Conservation (phyloP, 495 filamentous ascomycete genomes). For the Viridothelium virens region DNA sequence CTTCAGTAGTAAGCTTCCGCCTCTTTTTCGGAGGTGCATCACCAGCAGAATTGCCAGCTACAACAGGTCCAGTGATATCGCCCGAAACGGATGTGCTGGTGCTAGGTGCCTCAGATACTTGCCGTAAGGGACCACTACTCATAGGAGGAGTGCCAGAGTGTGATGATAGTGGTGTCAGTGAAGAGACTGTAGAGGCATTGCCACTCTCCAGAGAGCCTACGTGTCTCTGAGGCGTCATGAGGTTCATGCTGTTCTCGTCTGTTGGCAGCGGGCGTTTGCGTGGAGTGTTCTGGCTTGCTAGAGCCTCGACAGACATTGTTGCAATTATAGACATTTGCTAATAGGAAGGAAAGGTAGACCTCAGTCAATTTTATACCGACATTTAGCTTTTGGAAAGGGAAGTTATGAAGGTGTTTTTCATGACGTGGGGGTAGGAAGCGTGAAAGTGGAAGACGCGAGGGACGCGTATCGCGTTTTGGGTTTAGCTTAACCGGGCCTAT, state of each 20-base stretch:
- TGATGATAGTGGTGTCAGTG: neutral
- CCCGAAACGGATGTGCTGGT: slow-evolving; percentile 1
- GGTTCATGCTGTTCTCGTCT: neutral
- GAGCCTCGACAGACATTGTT: slow-evolving; percentile 6
- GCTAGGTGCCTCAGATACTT: neutral
- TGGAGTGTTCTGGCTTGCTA: neutral
- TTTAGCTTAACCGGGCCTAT: neutral
- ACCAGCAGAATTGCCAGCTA: neutral
- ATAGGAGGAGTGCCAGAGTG: neutral
- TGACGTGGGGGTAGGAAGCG: neutral
- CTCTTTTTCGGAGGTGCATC: slow-evolving; percentile 29
- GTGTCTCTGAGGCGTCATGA: slow-evolving; percentile 1
- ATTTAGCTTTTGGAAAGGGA: neutral
- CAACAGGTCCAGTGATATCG: neutral
- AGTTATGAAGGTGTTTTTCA: neutral
- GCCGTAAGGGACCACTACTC: neutral
- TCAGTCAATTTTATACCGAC: neutral
- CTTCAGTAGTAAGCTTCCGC: slow-evolving; percentile 37
- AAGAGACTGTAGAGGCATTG: neutral
- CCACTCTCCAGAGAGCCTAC: neutral
- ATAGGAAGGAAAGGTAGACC: neutral
- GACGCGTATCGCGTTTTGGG: slow-evolving; percentile 10
- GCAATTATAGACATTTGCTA: neutral
- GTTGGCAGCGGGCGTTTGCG: neutral
- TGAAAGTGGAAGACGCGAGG: slow-evolving; percentile 12